Conservation (phyloP, 2,329 filamentous ascomycete species). For the Epichloe coenophiala region DNA sequence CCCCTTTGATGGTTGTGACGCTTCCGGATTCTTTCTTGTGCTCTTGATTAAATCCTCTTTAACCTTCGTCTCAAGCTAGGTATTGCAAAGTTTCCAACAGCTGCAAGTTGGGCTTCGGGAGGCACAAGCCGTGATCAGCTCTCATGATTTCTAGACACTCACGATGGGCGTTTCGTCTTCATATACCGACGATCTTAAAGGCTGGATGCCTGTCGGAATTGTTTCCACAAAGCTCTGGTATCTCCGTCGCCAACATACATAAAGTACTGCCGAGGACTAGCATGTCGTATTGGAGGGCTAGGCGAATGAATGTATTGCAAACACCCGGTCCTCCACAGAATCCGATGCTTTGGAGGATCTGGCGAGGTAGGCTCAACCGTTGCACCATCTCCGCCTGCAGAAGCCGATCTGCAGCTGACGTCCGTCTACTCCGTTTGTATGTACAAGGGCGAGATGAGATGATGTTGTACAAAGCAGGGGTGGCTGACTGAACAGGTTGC, state of each 20-base stretch:
- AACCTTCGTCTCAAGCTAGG: background rate
- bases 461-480: background rate
- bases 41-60: background rate
- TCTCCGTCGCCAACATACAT: background rate
- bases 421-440: background rate
- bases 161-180: background rate
- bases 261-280: background rate
- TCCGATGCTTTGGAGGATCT: background rate
- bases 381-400: constrained; percentile 3
- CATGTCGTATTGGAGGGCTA: background rate
- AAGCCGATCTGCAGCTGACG: constrained; percentile 1
- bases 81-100: background rate
- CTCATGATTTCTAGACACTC: background rate
- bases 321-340: background rate
- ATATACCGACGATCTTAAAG: background rate
- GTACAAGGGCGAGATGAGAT: background rate
- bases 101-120: background rate
- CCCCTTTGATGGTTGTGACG: background rate
- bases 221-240: background rate
- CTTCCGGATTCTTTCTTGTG: background rate
- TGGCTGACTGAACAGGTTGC: background rate
- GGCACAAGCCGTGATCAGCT: background rate
- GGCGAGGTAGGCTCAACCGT: background rate
- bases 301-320: background rate
- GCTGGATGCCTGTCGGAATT: background rate